phyloP scores from a whole-genome alignment of 1,139 yeast species.

The Suhomyces maxii region DNA sequence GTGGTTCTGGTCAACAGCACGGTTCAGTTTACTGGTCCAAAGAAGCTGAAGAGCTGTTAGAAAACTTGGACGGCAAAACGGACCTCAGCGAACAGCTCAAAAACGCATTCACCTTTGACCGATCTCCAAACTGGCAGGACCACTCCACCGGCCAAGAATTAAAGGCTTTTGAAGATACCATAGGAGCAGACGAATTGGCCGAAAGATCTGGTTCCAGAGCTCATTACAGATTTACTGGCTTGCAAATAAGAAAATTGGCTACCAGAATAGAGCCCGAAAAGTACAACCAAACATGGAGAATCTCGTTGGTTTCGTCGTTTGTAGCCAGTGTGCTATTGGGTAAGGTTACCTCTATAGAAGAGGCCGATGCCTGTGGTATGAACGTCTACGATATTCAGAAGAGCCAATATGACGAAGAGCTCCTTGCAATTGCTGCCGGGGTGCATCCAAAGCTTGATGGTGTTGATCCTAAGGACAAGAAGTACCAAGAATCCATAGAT shows the following conservation, averaged over 20 bases:
- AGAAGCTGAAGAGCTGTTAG: slow-evolving; percentile 43
- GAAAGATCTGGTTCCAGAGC: slow-evolving; percentile 80
- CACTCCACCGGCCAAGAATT: slow-evolving; percentile 80
- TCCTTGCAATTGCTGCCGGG: slow-evolving; percentile 55
- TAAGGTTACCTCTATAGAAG: slow-evolving; percentile 62
- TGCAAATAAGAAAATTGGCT: slow-evolving; percentile 78
- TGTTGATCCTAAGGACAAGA: slow-evolving; percentile 20
- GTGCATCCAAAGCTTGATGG: slow-evolving; percentile 40
- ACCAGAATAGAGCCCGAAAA: slow-evolving; percentile 49
- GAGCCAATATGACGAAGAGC: slow-evolving; percentile 51
- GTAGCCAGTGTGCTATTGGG: slow-evolving; percentile 73
- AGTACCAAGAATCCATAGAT: slow-evolving; percentile 30
- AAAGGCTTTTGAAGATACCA: slow-evolving; percentile 55
- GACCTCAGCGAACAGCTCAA: slow-evolving; percentile 46
- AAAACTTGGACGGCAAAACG: slow-evolving; percentile 21
- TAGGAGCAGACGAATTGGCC: slow-evolving; percentile 66
- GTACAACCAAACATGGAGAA: slow-evolving; percentile 58
- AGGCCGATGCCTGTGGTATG: slow-evolving; percentile 92
- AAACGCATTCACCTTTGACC: slow-evolving; percentile 57
- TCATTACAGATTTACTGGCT: slow-evolving; percentile 87
- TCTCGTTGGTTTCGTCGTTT: slow-evolving; percentile 78
- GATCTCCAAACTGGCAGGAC: slow-evolving; percentile 94
- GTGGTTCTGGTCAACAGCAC: slow-evolving; percentile 92
- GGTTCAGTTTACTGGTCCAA: slow-evolving; percentile 83
- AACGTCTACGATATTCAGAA: slow-evolving; percentile 70